Evolutionary conservation across 2,329 filamentous ascomycete species (phyloP).

Genomic region (Fusarium multiceps): DNA sequence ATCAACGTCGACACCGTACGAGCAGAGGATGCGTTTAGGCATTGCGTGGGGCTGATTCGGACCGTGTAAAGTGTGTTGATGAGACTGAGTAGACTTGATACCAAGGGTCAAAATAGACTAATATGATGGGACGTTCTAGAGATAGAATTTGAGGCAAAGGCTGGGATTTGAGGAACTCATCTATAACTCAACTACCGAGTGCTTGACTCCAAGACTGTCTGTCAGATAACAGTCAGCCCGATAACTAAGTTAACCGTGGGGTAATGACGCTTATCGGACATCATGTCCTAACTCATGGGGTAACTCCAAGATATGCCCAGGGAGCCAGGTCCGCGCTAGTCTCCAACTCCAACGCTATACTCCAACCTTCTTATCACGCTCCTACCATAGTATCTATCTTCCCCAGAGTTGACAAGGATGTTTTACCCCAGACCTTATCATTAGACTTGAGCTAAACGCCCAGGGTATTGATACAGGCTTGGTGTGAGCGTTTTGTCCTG

Average conservation of each 20-base stretch:
- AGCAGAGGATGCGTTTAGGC: conserved; percentile 17
- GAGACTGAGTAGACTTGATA: no score
- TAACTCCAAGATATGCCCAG: conserved; percentile 44
- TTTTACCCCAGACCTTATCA: conserved; percentile 29
- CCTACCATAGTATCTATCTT: conserved; percentile 17
- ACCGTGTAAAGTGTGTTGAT: no score
- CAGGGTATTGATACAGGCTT: not conserved
- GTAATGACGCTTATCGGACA: conserved; percentile 12
- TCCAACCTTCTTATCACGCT: conserved; percentile 24
- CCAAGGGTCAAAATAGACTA: no score
- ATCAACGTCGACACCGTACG: conserved; percentile 78
- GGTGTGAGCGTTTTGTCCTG: not conserved
- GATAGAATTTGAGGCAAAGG: not conserved
- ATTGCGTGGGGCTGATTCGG: not conserved
- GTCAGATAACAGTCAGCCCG: not conserved
- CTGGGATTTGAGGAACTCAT: not conserved
- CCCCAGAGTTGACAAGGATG: conserved; percentile 15
- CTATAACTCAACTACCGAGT: not conserved
- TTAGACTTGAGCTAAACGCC: not conserved
- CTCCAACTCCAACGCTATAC: conserved; percentile 20
- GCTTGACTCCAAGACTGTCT: not conserved
- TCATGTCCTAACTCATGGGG: conserved; percentile 10
- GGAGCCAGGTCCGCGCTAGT: not conserved
- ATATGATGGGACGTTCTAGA: not conserved
- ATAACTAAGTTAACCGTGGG: conserved; percentile 13